Evolutionary conservation across 2,329 filamentous ascomycete genomes (phyloP).

Genomic region (Dichotomopilus funicola): DNA sequence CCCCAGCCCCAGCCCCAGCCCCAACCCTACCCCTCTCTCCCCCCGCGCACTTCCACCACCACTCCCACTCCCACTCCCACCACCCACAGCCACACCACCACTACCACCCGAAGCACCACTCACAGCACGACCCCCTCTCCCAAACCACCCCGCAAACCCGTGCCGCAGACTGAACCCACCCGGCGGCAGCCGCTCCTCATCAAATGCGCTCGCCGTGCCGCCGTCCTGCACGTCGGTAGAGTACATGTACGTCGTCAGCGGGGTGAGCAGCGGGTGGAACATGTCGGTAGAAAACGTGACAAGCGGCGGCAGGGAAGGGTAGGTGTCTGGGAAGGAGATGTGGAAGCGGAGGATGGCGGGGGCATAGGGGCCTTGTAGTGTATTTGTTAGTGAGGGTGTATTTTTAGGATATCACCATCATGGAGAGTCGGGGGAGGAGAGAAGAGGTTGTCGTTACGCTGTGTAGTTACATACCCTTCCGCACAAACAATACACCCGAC

Average conservation of each 20-base stretch:
- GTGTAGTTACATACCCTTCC: slow-evolving; percentile 56
- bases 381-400: not conserved
- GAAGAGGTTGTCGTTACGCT: not conserved
- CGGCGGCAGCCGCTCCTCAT: slow-evolving; percentile 75
- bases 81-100: not conserved
- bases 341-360: slow-evolving; percentile 79
- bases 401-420: not conserved
- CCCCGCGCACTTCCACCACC: not conserved
- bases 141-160: slow-evolving; percentile 87
- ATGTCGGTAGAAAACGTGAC: slow-evolving; percentile 88
- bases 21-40: not conserved
- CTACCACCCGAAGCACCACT: slow-evolving; percentile 21
- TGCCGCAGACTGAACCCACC: slow-evolving; percentile 86
- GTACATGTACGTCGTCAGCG: slow-evolving; percentile 91
- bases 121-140: slow-evolving; percentile 43
- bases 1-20: not conserved
- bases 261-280: slow-evolving; percentile 89
- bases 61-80: not conserved
- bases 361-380: slow-evolving; percentile 69
- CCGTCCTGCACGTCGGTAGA: slow-evolving; percentile 68
- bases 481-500: slow-evolving; percentile 88
- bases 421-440: not conserved
- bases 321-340: slow-evolving; percentile 75
- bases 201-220: slow-evolving; percentile 74
- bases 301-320: slow-evolving; percentile 72